Evolutionary conservation across 108 stramenopile species (phyloP), one percentile per base, ranked within the genome.

Genomic region (Fragilaria radians): DNA sequence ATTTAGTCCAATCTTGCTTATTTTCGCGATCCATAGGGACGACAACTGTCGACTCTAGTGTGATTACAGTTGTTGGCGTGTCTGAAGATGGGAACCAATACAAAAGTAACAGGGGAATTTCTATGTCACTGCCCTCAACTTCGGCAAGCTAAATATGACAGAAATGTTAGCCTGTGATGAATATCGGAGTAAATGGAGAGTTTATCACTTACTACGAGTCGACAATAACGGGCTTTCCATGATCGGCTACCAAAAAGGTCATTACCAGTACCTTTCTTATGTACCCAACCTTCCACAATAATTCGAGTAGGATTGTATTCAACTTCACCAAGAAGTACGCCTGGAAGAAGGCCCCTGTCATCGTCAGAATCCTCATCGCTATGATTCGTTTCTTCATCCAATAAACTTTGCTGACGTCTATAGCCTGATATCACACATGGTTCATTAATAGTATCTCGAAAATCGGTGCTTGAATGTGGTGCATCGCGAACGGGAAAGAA

Each of bases 181-280:
- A 3, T 11, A 52, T 51, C 0, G 22, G 1, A 23, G 28, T 22
- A 18, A 3, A 47, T 21, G 18, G 17, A 28, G 21, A 26, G 2
- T 18, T 22, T 29, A 58, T 0, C n/a, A 68, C 81, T 73, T 67
- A 82, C 81, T 48, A 60, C 72, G 2, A 82, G 62, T 28, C 63
- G 63, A 30, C 74, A 72, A 77, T 78, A 86, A 31, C 84, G 70
- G 18, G 73, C 32, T 62, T 86, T 86, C 81, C 84, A 82, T 42
- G 66, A 72, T 14, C 65, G 48, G 32, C 62, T 79, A 29, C 78
- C 79, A 14, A 77, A 65, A 63, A 70, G 75, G 49, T 86, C 84
- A 21, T 63, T 62, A 1, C 84, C 84, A 25, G 80, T 74, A 0
- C 84, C 84, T 54, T 86, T 86, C 67, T 86, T 86, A 48, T 80